A percentile compares a stretch with the other conserved stretches of the same genome.
These are phyloP conservation scores for Bacidia gigantensis DNA, from an alignment of 495 filamentous ascomycete genomes.

Conservation along the genomic window DNA sequence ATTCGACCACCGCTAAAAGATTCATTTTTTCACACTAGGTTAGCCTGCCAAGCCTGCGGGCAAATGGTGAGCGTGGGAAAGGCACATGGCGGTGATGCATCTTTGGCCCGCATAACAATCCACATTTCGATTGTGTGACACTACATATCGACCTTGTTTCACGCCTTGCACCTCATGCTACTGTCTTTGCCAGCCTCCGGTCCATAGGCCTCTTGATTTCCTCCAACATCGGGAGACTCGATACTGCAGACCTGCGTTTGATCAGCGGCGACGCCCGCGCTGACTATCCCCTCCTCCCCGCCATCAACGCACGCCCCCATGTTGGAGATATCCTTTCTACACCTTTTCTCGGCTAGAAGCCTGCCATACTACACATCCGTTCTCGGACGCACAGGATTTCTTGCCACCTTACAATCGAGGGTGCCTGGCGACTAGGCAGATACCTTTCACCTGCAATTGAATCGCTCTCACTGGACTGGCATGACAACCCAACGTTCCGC, in stretches of 20 bases:
- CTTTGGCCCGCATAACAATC: background rate
- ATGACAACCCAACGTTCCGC: background rate
- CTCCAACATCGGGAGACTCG: background rate
- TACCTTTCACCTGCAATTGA: background rate
- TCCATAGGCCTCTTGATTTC: too few relatives aligned
- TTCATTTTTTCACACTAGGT: background rate
- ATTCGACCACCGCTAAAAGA: background rate
- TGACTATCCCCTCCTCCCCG: background rate
- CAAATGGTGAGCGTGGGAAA: background rate
- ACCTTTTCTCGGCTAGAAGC: background rate
- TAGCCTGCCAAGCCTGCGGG: background rate
- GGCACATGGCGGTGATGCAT: background rate
- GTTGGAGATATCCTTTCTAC: background rate
- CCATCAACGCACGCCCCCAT: background rate
- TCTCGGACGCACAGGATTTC: background rate
- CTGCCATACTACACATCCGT: background rate
- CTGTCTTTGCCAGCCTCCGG: too few relatives aligned
- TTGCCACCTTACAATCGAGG: background rate
- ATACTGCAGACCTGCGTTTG: background rate
- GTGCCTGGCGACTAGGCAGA: background rate
- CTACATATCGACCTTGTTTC: background rate
- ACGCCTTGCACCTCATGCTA: background rate
- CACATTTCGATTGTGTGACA: background rate
- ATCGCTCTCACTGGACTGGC: background rate
- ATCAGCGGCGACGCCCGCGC: background rate